Evolutionary conservation across 768 basidiomycete species (phyloP), one percentile per base, ranked within the genome.

Genomic region (Cystofilobasidium ferigula): DNA sequence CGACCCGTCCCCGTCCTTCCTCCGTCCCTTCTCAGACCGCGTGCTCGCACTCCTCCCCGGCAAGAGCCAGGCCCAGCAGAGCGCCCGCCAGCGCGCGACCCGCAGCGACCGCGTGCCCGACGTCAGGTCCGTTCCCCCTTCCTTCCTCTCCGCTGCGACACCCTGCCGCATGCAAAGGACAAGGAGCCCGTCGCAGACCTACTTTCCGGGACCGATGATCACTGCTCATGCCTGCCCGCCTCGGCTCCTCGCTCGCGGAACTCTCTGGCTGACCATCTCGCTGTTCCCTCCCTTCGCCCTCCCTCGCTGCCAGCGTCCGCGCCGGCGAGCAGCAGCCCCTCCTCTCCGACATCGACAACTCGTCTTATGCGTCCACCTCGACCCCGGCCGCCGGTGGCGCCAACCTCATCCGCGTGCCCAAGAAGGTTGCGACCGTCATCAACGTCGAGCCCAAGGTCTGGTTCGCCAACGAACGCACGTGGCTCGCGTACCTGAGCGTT

Each of bases 381-480:
- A 10, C 28, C 22, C 28, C 26, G 16, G 7, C 62, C 8, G 20
- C 45, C 45, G 4, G 2, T 3, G n/a, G 45, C 45, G 34, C 30
- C 43, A 62, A 67, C 45, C 56, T 67, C 14, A 83, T 89, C 42
- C 80, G 85, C 42, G 81, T 90, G 0, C 89, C 89, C 0, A 88
- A 86, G 78, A 92, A 91, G 76, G 83, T 88, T 26, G 78, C 86
- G 0, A 58, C 67, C 0, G 54, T 57, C 0, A 80, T 97, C 71
- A 87, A 85, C 69, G 90, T 97, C 22, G 92, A 97, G 74, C 85
- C 84, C 26, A 97, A 97, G 73, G 92, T 97, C 57, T 97, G 93
- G 92, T 94, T 97, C 74, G 91, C 92, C 12, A 95, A 95, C 73
- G 92, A 97, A 76, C 79, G 89, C 73, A 91, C 94, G 1, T 95